These are phyloP conservation scores for Debaryomycetaceae sp. DNA, from an alignment of 1,139 yeast species.

Conservation along the genomic window DNA sequence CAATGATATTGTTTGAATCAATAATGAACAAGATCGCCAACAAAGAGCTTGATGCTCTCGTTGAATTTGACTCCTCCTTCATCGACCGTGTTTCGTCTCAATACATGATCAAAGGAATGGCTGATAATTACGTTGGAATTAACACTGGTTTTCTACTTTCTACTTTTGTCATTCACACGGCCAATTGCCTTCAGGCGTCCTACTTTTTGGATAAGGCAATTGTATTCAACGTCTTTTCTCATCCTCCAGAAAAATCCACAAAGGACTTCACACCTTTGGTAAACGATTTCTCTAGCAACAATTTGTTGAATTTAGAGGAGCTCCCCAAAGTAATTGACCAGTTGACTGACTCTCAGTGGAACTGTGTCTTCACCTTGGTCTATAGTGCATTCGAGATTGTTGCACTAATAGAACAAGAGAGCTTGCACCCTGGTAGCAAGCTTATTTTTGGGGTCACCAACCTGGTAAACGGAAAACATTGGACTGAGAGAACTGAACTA, in stretches of 20 bases:
- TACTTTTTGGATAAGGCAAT: constrained; percentile 11
- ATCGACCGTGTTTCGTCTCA: constrained; percentile 6
- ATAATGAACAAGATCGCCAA: constrained; percentile 23
- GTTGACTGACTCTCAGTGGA: constrained; percentile 18
- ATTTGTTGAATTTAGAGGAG: constrained; percentile 13
- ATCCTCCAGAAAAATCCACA: background rate
- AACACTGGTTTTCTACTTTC: constrained; percentile 28
- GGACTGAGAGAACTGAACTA: background rate
- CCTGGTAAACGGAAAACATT: background rate
- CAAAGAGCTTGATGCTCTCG: constrained; percentile 10
- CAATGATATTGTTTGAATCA: constrained; percentile 26
- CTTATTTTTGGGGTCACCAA: background rate
- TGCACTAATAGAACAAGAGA: constrained; percentile 23
- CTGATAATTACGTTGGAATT: constrained; percentile 22
- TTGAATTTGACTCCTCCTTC: constrained; percentile 6
- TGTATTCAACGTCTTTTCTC: constrained; percentile 4
- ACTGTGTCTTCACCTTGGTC: constrained; percentile 14
- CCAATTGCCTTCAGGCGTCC: constrained; percentile 16
- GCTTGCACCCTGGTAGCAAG: background rate
- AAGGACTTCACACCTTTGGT: background rate
- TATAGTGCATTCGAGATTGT: constrained; percentile 11
- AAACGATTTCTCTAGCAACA: background rate
- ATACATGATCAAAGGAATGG: constrained; percentile 8
- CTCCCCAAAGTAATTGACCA: constrained; percentile 12
- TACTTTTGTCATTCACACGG: constrained; percentile 20